Evolutionary conservation across 1,284 basidiomycete species (phyloP), one percentile per base, ranked within the genome.

Genomic region (Trichosporon sp.): DNA sequence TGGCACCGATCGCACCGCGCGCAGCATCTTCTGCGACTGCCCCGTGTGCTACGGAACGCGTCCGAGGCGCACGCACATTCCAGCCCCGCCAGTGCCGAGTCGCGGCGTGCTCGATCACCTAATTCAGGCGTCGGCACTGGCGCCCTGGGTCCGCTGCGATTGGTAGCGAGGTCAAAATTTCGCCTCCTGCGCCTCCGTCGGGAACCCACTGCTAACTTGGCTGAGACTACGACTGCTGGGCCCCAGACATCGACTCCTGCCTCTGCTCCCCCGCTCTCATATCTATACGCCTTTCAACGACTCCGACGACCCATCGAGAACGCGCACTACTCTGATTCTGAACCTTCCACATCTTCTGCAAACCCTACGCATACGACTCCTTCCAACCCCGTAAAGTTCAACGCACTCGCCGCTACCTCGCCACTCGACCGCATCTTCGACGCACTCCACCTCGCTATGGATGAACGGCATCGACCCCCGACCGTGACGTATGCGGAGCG

Each of bases 401-500:
- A 19, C 46, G 46, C 51, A 21, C 51, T 54, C 51, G 19, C 51
- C 51, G 19, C 51, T 1, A 7, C 51, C 51, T 54, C 51, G 51
- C 19, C 51, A 37, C 31, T 35, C 2, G 59, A 63, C 32, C 56
- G 12, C 56, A 2, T 61, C 59, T 35, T 35, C 10, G 31, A n/a
- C 59, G 32, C 59, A 12, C 31, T n/a, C 43, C 38, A 40, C 38
- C 7, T n/a, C 59, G 21, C 31, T 16, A 63, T 63, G 59, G 59
- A 63, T 8, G 59, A 63, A 4, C 35, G 32, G 16, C 31, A 35
- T 31, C 31, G 59, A 1, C 31, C 59, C 14, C 59, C 59, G 31
- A 63, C 59, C 10, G 59, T 63, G 31, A 35, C 59, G 31, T 63
- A 63, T 6, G 31, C 59, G 31, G 59, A 63, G 16, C 59, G 59